Percentiles rank a stretch among this genome's conserved stretches.
Conservation (phyloP, 495 filamentous ascomycete genomes). For the Talaromyces nanjingensis region DNA sequence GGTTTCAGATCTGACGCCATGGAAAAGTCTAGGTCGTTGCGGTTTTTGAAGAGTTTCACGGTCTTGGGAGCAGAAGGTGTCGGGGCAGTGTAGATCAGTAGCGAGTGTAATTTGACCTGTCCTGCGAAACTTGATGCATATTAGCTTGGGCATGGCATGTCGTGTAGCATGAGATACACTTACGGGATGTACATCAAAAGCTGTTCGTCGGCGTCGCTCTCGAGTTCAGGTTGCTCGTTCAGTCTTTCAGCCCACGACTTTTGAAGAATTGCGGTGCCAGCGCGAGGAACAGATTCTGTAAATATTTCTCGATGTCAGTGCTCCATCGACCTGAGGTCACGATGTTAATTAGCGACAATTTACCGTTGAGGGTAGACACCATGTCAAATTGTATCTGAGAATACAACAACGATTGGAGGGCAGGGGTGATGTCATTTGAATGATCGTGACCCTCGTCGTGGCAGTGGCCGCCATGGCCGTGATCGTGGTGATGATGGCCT, state of each 20-base stretch:
- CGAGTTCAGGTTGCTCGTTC: conserved; percentile 61
- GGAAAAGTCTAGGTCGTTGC: conserved; percentile 76
- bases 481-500: conserved; percentile 36
- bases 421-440: conserved; percentile 84
- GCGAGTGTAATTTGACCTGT: conserved; percentile 83
- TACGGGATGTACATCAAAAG: conserved; percentile 89
- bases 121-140: conserved; percentile 68
- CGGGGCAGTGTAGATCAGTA: conserved; percentile 72
- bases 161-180: conserved; percentile 22
- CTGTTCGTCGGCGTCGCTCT: conserved; percentile 87
- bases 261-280: conserved; percentile 68
- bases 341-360: background rate
- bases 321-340: no score
- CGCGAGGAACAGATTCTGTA: conserved; percentile 50
- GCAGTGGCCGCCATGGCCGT: conserved; percentile 34
- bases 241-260: conserved; percentile 87
- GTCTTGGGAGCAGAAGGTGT: conserved; percentile 69
- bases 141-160: background rate
- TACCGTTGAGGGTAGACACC: conserved; percentile 76
- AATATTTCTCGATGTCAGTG: background rate
- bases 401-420: conserved; percentile 81
- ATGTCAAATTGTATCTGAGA: conserved; percentile 83
- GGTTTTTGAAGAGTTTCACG: conserved; percentile 78
- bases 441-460: conserved; percentile 61
- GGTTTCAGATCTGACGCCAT: conserved; percentile 60